A percentile compares a stretch with the other conserved stretches of the same genome.
phyloP scores from a whole-genome alignment of 1,139 yeast genomes.

The Lodderomyces theae region DNA sequence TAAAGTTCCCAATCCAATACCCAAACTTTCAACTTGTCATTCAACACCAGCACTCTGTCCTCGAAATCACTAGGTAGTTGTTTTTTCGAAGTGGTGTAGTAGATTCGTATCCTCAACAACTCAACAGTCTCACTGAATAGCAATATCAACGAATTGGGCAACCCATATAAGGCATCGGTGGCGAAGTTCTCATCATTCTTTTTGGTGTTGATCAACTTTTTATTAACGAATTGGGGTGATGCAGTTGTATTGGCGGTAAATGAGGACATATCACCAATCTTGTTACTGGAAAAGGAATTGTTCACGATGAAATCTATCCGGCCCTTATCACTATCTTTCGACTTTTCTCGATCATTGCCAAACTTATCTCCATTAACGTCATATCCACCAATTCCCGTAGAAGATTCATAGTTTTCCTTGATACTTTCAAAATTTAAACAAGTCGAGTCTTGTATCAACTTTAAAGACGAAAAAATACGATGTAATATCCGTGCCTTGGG shows the following conservation, averaged over 20 bases:
- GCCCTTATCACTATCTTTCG: slow-evolving; percentile 25
- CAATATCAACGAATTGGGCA: slow-evolving; percentile 75
- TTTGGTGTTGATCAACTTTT: slow-evolving; percentile 43
- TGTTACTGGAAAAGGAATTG: slow-evolving; percentile 16
- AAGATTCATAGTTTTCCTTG: slow-evolving; percentile 33
- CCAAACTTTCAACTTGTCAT: slow-evolving; percentile 59
- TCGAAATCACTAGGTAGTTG: slow-evolving; percentile 43
- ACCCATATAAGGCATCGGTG: slow-evolving; percentile 79
- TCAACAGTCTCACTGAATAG: slow-evolving; percentile 71
- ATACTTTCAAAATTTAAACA: slow-evolving; percentile 49
- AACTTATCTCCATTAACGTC: slow-evolving; percentile 43
- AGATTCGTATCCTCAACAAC: slow-evolving; percentile 59
- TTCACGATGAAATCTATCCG: slow-evolving; percentile 49
- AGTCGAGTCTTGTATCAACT: slow-evolving; percentile 72
- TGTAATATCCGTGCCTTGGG: slow-evolving; percentile 77
- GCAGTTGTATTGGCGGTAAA: slow-evolving; percentile 16
- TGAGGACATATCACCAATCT: background rate
- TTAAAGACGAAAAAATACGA: slow-evolving; percentile 72
- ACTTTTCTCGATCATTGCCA: slow-evolving; percentile 13
- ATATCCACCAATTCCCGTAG: slow-evolving; percentile 29
- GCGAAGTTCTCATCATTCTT: slow-evolving; percentile 58
- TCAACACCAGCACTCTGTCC: slow-evolving; percentile 47
- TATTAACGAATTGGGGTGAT: slow-evolving; percentile 44
- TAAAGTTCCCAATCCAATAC: slow-evolving; percentile 59
- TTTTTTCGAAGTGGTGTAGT: slow-evolving; percentile 36